phyloP scores from a whole-genome alignment of 495 filamentous ascomycete genomes.

The Penicillium fimorum region DNA sequence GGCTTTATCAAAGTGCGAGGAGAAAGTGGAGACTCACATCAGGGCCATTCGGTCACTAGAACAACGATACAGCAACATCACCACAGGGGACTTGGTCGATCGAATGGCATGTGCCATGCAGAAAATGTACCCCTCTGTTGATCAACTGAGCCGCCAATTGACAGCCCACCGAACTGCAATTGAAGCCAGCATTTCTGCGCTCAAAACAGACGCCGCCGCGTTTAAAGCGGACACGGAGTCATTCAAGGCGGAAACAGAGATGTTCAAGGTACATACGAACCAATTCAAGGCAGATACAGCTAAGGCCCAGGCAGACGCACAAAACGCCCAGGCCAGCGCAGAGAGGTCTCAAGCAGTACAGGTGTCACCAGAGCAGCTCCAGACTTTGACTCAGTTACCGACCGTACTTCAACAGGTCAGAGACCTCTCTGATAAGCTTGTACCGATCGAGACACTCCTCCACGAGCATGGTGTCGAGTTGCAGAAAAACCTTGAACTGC shows the following conservation, averaged over 20 bases:
- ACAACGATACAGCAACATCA: slow-evolving; percentile 35
- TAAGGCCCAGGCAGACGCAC: neutral
- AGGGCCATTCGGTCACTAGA: slow-evolving; percentile 40
- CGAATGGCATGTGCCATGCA: slow-evolving; percentile 38
- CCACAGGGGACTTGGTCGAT: slow-evolving; percentile 32
- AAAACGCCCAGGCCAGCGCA: neutral
- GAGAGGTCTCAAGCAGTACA: neutral
- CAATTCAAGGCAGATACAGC: neutral
- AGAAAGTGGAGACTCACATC: slow-evolving; percentile 15
- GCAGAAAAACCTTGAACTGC: neutral
- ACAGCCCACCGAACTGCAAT: neutral
- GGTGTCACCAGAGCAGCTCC: neutral
- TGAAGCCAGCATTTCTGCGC: slow-evolving; percentile 3
- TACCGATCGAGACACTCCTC: neutral
- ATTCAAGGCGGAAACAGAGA: neutral
- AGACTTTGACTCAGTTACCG: neutral
- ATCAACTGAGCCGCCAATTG: slow-evolving; percentile 6
- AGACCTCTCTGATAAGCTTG: neutral
- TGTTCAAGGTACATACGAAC: neutral
- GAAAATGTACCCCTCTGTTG: slow-evolving; percentile 35
- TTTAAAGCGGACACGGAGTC: neutral
- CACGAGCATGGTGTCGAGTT: neutral
- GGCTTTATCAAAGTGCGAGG: neutral
- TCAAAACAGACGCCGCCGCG: neutral
- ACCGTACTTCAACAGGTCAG: neutral